A percentile compares a stretch with the other conserved stretches of the same genome.
phyloP scores from a whole-genome alignment of 2,329 filamentous ascomycete species.

The Diplodia seriata region DNA sequence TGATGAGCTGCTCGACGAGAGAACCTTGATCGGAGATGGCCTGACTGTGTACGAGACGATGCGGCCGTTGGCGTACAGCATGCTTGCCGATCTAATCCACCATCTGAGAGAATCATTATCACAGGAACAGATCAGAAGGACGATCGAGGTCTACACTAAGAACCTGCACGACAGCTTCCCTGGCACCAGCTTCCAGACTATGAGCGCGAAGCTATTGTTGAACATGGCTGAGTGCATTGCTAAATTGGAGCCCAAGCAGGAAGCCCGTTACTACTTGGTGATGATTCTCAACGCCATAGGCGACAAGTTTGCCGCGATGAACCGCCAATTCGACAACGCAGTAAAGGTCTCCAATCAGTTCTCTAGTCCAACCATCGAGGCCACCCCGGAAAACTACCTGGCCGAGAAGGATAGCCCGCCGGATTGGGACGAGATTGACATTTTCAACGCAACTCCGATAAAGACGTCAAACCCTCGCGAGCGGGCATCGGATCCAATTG shows the following conservation, averaged over 20 bases:
- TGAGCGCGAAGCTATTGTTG: constrained; percentile 95
- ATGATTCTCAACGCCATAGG: constrained; percentile 98
- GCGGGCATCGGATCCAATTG: constrained; percentile 85
- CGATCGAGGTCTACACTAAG: constrained; percentile 95
- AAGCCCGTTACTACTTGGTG: constrained; percentile 93
- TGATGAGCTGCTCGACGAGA: constrained; percentile 91
- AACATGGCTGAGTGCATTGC: constrained; percentile 99
- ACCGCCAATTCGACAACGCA: constrained; percentile 91
- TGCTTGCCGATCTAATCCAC: constrained; percentile 97
- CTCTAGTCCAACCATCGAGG: constrained; percentile 68
- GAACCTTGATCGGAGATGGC: constrained; percentile 92
- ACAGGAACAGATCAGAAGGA: constrained; percentile 90
- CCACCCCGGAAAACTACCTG: constrained; percentile 77
- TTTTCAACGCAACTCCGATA: constrained; percentile 95
- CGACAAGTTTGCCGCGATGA: constrained; percentile 98
- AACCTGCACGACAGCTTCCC: constrained; percentile 96
- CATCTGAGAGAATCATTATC: constrained; percentile 90
- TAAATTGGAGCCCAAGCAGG: constrained; percentile 88
- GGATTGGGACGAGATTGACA: constrained; percentile 98
- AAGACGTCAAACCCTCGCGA: constrained; percentile 93
- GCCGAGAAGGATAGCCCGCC: constrained; percentile 81
- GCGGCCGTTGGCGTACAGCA: constrained; percentile 93
- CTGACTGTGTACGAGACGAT: constrained; percentile 97
- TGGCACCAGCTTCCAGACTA: constrained; percentile 98
- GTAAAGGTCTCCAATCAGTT: constrained; percentile 88